These are phyloP conservation scores for Sextonia rubra DNA, from an alignment of 164 flowering plant genomes.

Conservation along the genomic window DNA sequence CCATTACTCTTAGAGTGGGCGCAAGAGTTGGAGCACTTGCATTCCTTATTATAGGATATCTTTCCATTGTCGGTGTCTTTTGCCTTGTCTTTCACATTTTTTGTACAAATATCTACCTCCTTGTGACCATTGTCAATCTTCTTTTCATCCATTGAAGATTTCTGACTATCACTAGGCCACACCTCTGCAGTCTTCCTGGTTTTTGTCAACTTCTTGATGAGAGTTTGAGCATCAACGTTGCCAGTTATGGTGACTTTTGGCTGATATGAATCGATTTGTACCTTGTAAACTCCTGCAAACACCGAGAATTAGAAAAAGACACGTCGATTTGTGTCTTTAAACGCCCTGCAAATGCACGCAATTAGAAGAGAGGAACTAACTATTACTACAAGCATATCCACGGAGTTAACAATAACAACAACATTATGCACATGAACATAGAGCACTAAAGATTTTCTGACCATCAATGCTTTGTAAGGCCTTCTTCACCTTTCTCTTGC, in stretches of 20 bases:
- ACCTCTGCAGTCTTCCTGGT: conserved; percentile 53
- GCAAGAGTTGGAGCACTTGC: conserved; percentile 16
- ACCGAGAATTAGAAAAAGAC: conserved; percentile 3
- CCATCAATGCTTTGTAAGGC: conserved; percentile 43
- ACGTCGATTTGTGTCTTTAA: conserved; percentile 7
- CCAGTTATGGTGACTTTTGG: conserved; percentile 47
- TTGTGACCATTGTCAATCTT: conserved; percentile 8
- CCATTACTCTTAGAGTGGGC: conserved; percentile 8
- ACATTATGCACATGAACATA: not conserved
- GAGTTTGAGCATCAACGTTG: conserved; percentile 37
- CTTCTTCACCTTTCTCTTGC: conserved; percentile 60
- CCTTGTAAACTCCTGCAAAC: conserved; percentile 40
- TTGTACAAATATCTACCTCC: not conserved
- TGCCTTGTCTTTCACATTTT: conserved; percentile 3
- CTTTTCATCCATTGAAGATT: conserved; percentile 18
- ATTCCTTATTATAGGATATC: conserved; percentile 17
- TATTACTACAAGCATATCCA: not conserved
- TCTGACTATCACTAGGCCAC: conserved; percentile 20
- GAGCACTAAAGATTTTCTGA: conserved; percentile 4
- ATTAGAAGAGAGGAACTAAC: not conserved
- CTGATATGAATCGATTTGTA: conserved; percentile 32
- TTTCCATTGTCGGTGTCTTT: conserved; percentile 17
- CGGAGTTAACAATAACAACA: not conserved
- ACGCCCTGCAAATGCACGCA: not conserved
- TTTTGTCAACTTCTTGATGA: conserved; percentile 39